Base-by-base conservation (phyloP, 2,329 filamentous ascomycete genomes). In the Xylaria arbuscula region DNA sequence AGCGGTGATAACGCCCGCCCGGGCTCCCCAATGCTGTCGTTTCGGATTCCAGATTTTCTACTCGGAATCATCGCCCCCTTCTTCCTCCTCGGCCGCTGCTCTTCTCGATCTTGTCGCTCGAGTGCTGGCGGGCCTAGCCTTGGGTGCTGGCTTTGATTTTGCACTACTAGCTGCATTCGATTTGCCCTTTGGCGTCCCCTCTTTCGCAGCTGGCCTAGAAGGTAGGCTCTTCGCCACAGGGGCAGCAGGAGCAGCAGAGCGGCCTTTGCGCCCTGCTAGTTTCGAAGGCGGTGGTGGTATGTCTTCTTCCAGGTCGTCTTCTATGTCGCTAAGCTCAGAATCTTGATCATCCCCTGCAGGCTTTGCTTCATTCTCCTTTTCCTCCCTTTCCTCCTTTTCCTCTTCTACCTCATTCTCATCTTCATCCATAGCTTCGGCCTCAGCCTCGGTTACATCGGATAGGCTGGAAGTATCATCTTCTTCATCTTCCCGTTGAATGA, bases 101-200 rank as follows among this genome's bases (percentile, higher is more conserved):
- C 72, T 73, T 60, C 65, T 67, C 17, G 75, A 75, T 40, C 76
- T 74, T 34, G 75, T 77, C 58, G 74, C 71, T 48, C 75, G 76
- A n/a, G 76, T 76, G 48, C 59, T 72, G 15, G 70, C 38, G 15
- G 74, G 55, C 40, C 66, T 72, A 28, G 73, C 48, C 53, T 72
- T 73, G 3, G 75, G 71, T 1, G 69, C 67, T 28, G 75, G 50
- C 42, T 69, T 71, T 17, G 72, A 64, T 56, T 75, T 77, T 1
- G 73, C 63, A 34, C 57, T 24, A 51, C 73, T 72, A 51, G 71
- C 60, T 57, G 70, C 61, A 15, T 72, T 50, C 15, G 76, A 58
- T 38, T 75, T 76, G 51, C 70, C 58, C 64, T 76, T 77, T n/a
- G 66, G n/a, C 2, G 66, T 54, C 9, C 51, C 72, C 1, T 71